Evolutionary conservation across 1,284 basidiomycete species (phyloP).

Genomic region (Abortiporus biennis): DNA sequence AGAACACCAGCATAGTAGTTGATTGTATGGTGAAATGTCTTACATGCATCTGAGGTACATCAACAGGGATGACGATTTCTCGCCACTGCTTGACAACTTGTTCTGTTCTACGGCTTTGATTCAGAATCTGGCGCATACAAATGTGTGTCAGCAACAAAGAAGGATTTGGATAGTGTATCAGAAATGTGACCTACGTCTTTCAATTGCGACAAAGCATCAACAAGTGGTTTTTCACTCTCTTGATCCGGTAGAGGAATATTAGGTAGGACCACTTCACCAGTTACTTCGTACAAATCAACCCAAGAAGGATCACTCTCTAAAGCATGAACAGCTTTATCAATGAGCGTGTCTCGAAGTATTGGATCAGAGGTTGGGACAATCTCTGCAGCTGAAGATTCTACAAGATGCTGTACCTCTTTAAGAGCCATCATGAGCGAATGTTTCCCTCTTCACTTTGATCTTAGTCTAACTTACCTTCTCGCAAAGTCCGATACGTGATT

Average conservation of each 20-base stretch:
- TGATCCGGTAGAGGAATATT: slow-evolving; percentile 27
- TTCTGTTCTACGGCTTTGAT: slow-evolving; percentile 31
- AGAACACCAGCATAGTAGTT: slow-evolving; percentile 1
- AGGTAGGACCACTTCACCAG: slow-evolving; percentile 62
- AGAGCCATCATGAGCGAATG: background rate
- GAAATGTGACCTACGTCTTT: slow-evolving; percentile 23
- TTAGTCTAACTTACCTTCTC: slow-evolving; percentile 62
- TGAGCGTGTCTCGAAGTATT: slow-evolving; percentile 36
- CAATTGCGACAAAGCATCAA: slow-evolving; percentile 27
- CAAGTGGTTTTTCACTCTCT: too few relatives aligned
- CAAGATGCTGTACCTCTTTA: slow-evolving; percentile 56
- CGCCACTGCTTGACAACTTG: slow-evolving; percentile 42
- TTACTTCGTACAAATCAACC: slow-evolving; percentile 61
- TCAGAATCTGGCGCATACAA: slow-evolving; percentile 33
- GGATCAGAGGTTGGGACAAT: slow-evolving; percentile 27
- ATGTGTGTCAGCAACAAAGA: background rate
- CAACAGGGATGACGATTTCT: slow-evolving; percentile 73
- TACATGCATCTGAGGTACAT: slow-evolving; percentile 76
- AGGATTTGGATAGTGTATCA: background rate
- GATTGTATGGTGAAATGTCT: too few relatives aligned
- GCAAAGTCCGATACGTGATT: slow-evolving; percentile 66
- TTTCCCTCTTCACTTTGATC: slow-evolving; percentile 3
- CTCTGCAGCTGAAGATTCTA: slow-evolving; percentile 43
- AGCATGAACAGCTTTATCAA: slow-evolving; percentile 46
- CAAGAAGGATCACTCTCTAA: slow-evolving; percentile 58